Evolutionary conservation across 169 alveolate species (phyloP), one percentile per base, ranked within the genome.

Genomic region (Ichthyophthirius multifiliis): DNA sequence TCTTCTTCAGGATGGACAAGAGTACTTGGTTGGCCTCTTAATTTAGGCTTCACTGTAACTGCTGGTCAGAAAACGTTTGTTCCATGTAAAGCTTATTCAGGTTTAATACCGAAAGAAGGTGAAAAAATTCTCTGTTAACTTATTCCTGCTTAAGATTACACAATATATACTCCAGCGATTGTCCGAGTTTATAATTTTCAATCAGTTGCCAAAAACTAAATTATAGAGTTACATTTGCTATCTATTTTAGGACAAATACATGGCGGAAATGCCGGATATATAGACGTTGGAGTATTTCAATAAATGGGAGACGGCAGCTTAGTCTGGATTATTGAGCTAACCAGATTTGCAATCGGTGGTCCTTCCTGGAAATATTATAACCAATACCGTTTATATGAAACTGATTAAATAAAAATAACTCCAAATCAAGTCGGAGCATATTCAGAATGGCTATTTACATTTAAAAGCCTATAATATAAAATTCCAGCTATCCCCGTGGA

Each of bases 401-500:
- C 75, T 1, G 16, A 43, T 23, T 4, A 32, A 13, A 43, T 76
- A 5, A 27, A 5, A 13, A 43, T 76, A 6, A 31, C 9, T 4
- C 83, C 83, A 62, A 76, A 76, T 62, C 6, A 13, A 62, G 83
- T 76, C 9, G 83, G 83, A 12, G 83, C 83, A 7, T 76, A 23
- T 39, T 48, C 67, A 47, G 15, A 76, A 15, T 76, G 65, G 46
- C 23, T 39, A 46, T 76, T 2, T n/a, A 32, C 3, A 0, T 55
- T 55, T 27, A n/a, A 55, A 12, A 6, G 4, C 6, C 71, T 55
- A 13, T n/a, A n/a, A n/a, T n/a, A n/a, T 55, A 55, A 12, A 39
- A 55, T 7, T 5, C 18, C 3, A 15, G 43, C 12, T 10, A 18
- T 55, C 6, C 35, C 18, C 31, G 13, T 55, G 31, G 71, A 23